Evolutionary conservation across 306 rosid genomes (phyloP).

Genomic region (Acacia confusa): DNA sequence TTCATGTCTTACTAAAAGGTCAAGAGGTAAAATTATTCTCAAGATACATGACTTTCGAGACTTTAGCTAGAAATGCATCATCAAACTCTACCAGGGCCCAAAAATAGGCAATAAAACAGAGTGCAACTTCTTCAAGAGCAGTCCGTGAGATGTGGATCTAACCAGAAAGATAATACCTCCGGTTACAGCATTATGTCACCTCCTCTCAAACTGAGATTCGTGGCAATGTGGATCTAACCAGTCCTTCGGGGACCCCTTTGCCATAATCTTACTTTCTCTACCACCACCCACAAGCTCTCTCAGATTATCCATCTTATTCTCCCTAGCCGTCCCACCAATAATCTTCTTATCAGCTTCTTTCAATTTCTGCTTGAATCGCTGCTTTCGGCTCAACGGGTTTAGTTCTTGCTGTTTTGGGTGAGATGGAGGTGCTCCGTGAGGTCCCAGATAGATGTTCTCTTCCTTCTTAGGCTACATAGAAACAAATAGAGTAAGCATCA

Average conservation of each 20-base stretch:
- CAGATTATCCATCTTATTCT: slow-evolving; percentile 82
- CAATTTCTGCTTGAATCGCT: slow-evolving; percentile 77
- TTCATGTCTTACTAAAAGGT: slow-evolving; percentile 21
- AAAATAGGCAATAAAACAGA: background rate
- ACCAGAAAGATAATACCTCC: slow-evolving; percentile 17
- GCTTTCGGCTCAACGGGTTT: slow-evolving; percentile 63
- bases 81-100: slow-evolving; percentile 3
- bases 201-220: slow-evolving; percentile 79
- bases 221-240: slow-evolving; percentile 98
- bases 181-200: slow-evolving; percentile 45
- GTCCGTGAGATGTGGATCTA: no score
- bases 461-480: slow-evolving; percentile 61
- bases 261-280: slow-evolving; percentile 41
- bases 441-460: slow-evolving; percentile 86
- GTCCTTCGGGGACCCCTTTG: slow-evolving; percentile 64
- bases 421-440: slow-evolving; percentile 90
- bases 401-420: slow-evolving; percentile 75
- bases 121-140: slow-evolving; percentile 21
- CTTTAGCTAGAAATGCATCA: slow-evolving; percentile 29
- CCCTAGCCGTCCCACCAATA: slow-evolving; percentile 58
- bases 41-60: slow-evolving; percentile 35
- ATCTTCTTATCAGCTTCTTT: slow-evolving; percentile 84
- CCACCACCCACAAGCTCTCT: slow-evolving; percentile 91
- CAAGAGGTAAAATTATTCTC: slow-evolving; percentile 32
- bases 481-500: slow-evolving; percentile 17